Evolutionary conservation across 1,284 basidiomycete genomes (phyloP).

Genomic region (Puccinia hordei): DNA sequence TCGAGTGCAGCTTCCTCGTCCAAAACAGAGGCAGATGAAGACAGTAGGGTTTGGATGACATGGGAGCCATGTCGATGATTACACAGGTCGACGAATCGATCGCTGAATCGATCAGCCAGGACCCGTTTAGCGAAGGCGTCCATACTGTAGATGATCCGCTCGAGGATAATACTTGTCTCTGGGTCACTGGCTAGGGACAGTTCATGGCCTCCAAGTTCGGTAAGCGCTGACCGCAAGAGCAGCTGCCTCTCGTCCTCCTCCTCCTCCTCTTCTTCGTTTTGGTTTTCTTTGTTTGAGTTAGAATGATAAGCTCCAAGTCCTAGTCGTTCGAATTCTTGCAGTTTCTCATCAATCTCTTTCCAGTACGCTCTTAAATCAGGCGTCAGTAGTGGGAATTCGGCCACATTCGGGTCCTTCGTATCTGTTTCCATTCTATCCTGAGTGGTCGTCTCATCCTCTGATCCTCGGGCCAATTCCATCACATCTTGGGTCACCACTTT

Average conservation of each 20-base stretch:
- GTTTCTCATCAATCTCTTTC: constrained; percentile 77
- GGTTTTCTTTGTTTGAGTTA: background rate
- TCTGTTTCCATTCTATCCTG: constrained; percentile 45
- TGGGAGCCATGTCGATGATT: constrained; percentile 86
- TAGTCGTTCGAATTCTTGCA: constrained; percentile 77
- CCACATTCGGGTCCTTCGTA: constrained; percentile 67
- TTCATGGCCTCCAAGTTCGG: constrained; percentile 81
- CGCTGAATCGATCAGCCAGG: constrained; percentile 74
- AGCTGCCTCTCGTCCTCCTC: constrained; percentile 61
- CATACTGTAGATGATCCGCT: constrained; percentile 84
- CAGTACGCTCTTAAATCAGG: constrained; percentile 88
- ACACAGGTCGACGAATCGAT: constrained; percentile 70
- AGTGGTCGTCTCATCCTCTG: background rate
- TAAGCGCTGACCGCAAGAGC: constrained; percentile 79
- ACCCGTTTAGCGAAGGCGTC: constrained; percentile 88
- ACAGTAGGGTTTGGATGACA: constrained; percentile 83
- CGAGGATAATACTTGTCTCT: constrained; percentile 82
- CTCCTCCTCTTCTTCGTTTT: constrained; percentile 51
- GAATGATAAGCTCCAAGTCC: constrained; percentile 41
- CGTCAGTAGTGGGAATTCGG: constrained; percentile 78
- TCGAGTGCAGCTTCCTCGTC: constrained; percentile 73
- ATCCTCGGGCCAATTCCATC: constrained; percentile 21
- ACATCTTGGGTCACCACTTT: constrained; percentile 19
- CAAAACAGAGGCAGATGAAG: constrained; percentile 72
- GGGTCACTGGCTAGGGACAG: constrained; percentile 85